Evolutionary conservation across 352 stramenopile genomes (phyloP).

Genomic region (Globisporangium emineosum): DNA sequence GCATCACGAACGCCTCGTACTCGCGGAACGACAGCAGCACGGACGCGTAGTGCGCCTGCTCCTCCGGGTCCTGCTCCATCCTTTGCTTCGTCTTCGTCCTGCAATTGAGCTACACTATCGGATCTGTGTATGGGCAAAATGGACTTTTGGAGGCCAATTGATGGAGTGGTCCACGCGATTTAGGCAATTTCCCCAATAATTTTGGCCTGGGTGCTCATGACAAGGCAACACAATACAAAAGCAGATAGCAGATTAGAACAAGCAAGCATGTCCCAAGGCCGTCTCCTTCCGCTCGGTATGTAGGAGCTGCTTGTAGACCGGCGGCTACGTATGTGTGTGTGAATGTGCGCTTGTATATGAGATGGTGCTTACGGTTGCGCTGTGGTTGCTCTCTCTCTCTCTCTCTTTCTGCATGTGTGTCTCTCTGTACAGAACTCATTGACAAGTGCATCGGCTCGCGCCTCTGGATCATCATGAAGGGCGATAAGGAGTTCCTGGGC

Average conservation of each 20-base stretch:
- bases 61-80: slow-evolving; percentile 64
- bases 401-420: not conserved
- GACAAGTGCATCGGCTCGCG: slow-evolving; percentile 99
- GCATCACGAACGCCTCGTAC: slow-evolving; percentile 81
- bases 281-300: slow-evolving; percentile 78
- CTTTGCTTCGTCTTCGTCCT: not conserved
- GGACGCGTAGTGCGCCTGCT: slow-evolving; percentile 80
- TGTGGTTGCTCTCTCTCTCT: not conserved
- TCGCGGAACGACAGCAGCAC: slow-evolving; percentile 85
- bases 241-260: slow-evolving; percentile 9
- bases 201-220: not conserved
- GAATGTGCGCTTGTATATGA: slow-evolving; percentile 4
- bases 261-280: slow-evolving; percentile 63
- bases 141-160: not conserved
- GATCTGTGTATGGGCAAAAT: not conserved
- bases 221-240: slow-evolving; percentile 1
- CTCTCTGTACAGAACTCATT: slow-evolving; percentile 89
- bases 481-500: slow-evolving; percentile 94
- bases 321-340: no score
- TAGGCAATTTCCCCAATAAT: not conserved
- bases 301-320: not conserved
- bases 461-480: slow-evolving; percentile 99
- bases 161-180: slow-evolving; percentile 18
- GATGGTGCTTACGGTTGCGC: not conserved
- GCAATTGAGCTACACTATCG: slow-evolving; percentile 1